phyloP scores from a whole-genome alignment of 148 eudicot genomes.

The Persicaria tinctoria region DNA sequence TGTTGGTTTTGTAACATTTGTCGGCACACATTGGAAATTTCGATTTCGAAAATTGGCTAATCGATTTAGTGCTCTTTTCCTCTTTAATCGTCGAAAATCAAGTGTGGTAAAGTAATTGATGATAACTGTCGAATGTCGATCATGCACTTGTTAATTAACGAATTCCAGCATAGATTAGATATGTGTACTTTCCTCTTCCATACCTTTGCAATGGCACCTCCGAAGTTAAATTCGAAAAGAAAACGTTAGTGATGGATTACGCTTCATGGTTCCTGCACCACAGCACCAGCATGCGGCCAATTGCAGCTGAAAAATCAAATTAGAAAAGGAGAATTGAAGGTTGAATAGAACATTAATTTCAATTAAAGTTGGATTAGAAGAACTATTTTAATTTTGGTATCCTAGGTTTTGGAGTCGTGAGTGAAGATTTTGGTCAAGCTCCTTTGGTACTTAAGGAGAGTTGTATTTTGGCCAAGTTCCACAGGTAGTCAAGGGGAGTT shows the following conservation, averaged over 20 bases:
- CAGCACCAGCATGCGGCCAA: neutral
- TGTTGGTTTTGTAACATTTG: neutral
- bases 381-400: neutral
- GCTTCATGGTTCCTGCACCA: neutral
- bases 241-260: neutral
- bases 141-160: neutral
- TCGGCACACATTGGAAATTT: neutral
- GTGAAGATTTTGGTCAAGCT: neutral
- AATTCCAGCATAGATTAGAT: neutral
- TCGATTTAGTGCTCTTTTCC: neutral
- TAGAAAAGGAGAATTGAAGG: neutral
- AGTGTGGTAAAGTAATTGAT: neutral
- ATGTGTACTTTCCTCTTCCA: neutral
- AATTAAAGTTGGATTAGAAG: neutral
- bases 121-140: neutral
- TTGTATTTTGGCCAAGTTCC: neutral
- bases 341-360: neutral
- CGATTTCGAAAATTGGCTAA: neutral
- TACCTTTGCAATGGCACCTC: neutral
- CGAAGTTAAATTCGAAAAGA: neutral
- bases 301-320: neutral
- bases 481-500: neutral
- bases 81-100: neutral
- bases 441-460: neutral
- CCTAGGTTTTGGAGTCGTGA: neutral